Conservation (phyloP, 2,329 filamentous ascomycete genomes). For the Pseudogymnoascus sp. region DNA sequence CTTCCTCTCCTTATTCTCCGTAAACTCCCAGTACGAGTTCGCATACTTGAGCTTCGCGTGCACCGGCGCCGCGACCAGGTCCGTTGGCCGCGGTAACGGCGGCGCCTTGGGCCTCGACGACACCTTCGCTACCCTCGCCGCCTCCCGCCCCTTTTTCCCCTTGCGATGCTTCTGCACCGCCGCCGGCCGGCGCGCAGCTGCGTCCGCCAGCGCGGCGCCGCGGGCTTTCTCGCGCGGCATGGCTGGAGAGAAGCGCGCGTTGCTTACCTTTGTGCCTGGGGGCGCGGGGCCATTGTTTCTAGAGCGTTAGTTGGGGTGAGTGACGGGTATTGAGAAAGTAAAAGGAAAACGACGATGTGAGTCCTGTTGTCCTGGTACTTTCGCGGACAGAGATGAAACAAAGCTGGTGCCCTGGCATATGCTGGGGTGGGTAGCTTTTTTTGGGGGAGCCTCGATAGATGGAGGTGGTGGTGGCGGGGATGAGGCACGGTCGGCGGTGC, state of each 20-base stretch:
- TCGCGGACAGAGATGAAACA: not conserved
- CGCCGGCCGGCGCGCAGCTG: not conserved
- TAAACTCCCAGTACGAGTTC: conserved; percentile 50
- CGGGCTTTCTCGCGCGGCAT: conserved; percentile 1
- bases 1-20: conserved; percentile 56
- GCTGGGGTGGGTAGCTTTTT: not conserved
- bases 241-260: not conserved
- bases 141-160: conserved; percentile 15
- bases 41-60: conserved; percentile 39
- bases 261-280: not conserved
- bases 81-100: conserved; percentile 21
- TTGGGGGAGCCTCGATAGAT: not conserved
- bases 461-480: not conserved
- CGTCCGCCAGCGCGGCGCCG: not conserved
- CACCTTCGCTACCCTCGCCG: conserved; percentile 16
- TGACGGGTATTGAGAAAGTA: not conserved
- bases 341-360: not conserved
- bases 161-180: conserved; percentile 9
- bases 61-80: conserved; percentile 26
- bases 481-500: not conserved
- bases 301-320: not conserved
- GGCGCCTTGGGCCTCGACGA: conserved; percentile 22
- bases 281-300: not conserved
- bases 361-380: not conserved
- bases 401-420: not conserved